phyloP scores from a whole-genome alignment of 2,329 filamentous ascomycete species.

The Colletotrichum musae region DNA sequence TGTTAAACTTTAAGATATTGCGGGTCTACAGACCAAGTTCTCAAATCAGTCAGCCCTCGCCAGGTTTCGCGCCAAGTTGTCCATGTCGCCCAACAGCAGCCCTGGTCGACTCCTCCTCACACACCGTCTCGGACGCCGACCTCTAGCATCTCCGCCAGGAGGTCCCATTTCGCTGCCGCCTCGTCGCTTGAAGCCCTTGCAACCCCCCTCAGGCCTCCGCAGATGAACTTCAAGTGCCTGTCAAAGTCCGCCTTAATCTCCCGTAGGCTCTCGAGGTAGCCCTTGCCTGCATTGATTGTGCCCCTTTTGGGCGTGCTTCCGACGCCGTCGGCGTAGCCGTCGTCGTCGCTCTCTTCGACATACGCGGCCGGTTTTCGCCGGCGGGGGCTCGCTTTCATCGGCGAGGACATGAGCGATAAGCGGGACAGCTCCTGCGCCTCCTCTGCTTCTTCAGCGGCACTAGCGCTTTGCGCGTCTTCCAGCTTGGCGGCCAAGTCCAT shows the following conservation, averaged over 20 bases:
- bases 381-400: slow-evolving; percentile 47
- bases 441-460: slow-evolving; percentile 54
- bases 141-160: slow-evolving; percentile 85
- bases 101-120: slow-evolving; percentile 11
- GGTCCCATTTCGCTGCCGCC: slow-evolving; percentile 78
- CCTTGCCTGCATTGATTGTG: slow-evolving; percentile 45
- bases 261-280: slow-evolving; percentile 67
- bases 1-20: slow-evolving; percentile 35
- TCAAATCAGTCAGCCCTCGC: slow-evolving; percentile 16
- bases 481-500: slow-evolving; percentile 82
- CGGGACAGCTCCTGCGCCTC: slow-evolving; percentile 57
- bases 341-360: slow-evolving; percentile 52
- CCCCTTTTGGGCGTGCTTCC: slow-evolving; percentile 29
- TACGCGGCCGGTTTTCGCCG: slow-evolving; percentile 39
- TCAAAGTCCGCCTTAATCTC: slow-evolving; percentile 75
- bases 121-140: slow-evolving; percentile 53
- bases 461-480: slow-evolving; percentile 68
- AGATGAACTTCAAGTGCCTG: slow-evolving; percentile 77
- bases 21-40: slow-evolving; percentile 37
- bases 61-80: neutral
- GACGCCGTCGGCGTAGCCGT: slow-evolving; percentile 49
- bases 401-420: slow-evolving; percentile 54
- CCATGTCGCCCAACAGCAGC: neutral
- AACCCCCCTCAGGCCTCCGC: slow-evolving; percentile 80
- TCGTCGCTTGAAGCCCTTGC: slow-evolving; percentile 79